Conservation (phyloP, 805 yeast species). For the Barnettozyma wickerhamii region DNA sequence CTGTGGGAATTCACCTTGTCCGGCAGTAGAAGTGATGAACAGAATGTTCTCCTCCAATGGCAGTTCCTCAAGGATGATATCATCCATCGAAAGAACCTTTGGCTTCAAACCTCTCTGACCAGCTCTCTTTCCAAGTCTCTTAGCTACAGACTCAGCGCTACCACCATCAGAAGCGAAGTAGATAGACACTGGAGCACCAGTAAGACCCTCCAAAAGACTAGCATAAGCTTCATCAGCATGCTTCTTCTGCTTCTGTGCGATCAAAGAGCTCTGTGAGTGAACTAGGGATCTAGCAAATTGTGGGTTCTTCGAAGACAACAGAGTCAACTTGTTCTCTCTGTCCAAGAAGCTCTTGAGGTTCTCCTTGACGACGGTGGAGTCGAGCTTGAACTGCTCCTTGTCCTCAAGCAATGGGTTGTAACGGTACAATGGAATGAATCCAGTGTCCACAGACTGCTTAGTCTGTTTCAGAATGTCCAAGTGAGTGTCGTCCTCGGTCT, state of each 20-base stretch:
- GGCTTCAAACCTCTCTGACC: slow-evolving; percentile 50
- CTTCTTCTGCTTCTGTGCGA: slow-evolving; percentile 53
- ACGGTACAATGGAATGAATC: slow-evolving; percentile 95
- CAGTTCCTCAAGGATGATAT: slow-evolving; percentile 51
- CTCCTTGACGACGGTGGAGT: slow-evolving; percentile 75
- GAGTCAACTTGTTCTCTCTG: slow-evolving; percentile 82
- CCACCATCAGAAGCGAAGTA: slow-evolving; percentile 94
- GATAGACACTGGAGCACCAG: slow-evolving; percentile 79
- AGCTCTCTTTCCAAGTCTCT: slow-evolving; percentile 52
- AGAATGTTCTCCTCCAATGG: slow-evolving; percentile 46
- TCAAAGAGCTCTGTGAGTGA: slow-evolving; percentile 55
- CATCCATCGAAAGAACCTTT: slow-evolving; percentile 52
- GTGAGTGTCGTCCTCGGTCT: slow-evolving; percentile 59
- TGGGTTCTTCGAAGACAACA: slow-evolving; percentile 69
- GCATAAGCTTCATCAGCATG: slow-evolving; percentile 76
- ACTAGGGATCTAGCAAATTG: slow-evolving; percentile 69
- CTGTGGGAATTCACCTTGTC: slow-evolving; percentile 91
- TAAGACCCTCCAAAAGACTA: slow-evolving; percentile 74
- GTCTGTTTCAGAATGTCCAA: slow-evolving; percentile 79
- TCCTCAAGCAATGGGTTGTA: slow-evolving; percentile 61
- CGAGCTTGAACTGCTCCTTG: slow-evolving; percentile 65
- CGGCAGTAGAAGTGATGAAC: slow-evolving; percentile 81
- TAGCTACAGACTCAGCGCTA: slow-evolving; percentile 79
- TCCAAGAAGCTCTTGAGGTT: slow-evolving; percentile 78
- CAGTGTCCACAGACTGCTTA: slow-evolving; percentile 83